Evolutionary conservation across 176 grass and related monocot species (phyloP), one percentile per base, ranked within the genome.

Genomic region (Cenchrus fungigraminus): DNA sequence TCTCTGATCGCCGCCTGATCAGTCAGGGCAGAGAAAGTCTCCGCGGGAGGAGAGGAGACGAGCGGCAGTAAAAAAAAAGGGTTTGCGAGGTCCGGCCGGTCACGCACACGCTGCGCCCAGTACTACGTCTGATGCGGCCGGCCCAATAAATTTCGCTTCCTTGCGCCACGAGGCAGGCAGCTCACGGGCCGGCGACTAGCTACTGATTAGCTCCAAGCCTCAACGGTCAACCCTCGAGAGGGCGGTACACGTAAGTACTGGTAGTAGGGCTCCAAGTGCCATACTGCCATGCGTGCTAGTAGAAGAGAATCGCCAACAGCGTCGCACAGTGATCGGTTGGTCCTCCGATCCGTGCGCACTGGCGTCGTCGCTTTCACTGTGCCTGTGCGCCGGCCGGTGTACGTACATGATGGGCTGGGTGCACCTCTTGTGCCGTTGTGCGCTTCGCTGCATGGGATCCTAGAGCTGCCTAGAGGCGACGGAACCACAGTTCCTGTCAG

Each of bases 401-500:
- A 66, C 12, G 25, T 65, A 68, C 37, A 40, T 40, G 37, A 4
- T 32, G 31, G 31, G 31, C 31, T 32, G 4, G 37, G 37, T 40
- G 37, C 37, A 40, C 44, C 5, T 14, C 44, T 25, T 40, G 52
- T 57, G 51, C 52, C 15, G 15, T 19, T 73, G 74, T 60, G 65
- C n/a, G 25, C 83, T 20, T 13, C 80, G 62, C 73, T 54, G 60
- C 50, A 0, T 63, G 68, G 58, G 68, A 40, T 37, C 52, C 16
- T 8, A 8, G 37, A 40, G 37, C 37, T 40, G 37, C 29, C 59
- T 49, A 16, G 17, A 71, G 67, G 22, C 19, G 42, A 71, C 45
- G 44, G n/a, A 12, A 43, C 65, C 31, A 55, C 80, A 82, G 85
- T 75, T 5, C 8, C 50, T 80, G 61, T 67, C 78, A 88, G 65